Conservation (phyloP, 352 stramenopile species). For the Phytophthora pistaciae region DNA sequence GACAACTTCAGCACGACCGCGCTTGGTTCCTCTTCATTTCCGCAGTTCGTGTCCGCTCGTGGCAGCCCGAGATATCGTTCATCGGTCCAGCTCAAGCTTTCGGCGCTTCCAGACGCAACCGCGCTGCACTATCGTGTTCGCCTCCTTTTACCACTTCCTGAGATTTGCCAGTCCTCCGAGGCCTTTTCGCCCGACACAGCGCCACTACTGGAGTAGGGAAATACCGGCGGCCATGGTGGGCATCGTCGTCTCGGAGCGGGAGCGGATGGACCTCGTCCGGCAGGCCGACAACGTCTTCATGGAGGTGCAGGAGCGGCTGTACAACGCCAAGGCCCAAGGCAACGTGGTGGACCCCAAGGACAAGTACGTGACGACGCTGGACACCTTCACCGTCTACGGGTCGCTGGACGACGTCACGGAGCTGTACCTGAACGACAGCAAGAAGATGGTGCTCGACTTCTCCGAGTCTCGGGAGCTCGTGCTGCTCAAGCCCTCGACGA, state of each 20-base stretch:
- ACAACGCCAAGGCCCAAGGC: conserved; percentile 31
- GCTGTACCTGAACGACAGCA: conserved; percentile 67
- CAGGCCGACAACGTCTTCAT: conserved; percentile 56
- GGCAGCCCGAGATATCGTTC: conserved; percentile 18
- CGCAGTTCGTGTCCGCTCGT: conserved; percentile 19
- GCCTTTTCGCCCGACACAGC: background rate
- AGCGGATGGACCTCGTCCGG: conserved; percentile 51
- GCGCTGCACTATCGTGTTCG: conserved; percentile 15
- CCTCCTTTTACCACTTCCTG: conserved; percentile 19
- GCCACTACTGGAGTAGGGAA: background rate
- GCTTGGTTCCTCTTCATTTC: conserved; percentile 13
- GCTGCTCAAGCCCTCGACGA: conserved; percentile 51
- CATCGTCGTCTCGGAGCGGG: conserved; percentile 45
- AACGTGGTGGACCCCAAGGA: conserved; percentile 28
- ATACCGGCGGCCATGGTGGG: conserved; percentile 16
- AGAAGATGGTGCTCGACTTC: conserved; percentile 82
- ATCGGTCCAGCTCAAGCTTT: conserved; percentile 22
- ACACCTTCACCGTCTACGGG: conserved; percentile 63
- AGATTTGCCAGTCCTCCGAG: conserved; percentile 18
- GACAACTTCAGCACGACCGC: conserved; percentile 1
- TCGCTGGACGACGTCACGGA: conserved; percentile 76
- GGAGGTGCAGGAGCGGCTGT: conserved; percentile 49
- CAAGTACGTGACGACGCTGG: conserved; percentile 61
- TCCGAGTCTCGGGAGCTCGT: conserved; percentile 68
- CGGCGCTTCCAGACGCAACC: conserved; percentile 10